phyloP scores from a whole-genome alignment of 371 early-diverging fungal species.

The Mucor sp. region DNA sequence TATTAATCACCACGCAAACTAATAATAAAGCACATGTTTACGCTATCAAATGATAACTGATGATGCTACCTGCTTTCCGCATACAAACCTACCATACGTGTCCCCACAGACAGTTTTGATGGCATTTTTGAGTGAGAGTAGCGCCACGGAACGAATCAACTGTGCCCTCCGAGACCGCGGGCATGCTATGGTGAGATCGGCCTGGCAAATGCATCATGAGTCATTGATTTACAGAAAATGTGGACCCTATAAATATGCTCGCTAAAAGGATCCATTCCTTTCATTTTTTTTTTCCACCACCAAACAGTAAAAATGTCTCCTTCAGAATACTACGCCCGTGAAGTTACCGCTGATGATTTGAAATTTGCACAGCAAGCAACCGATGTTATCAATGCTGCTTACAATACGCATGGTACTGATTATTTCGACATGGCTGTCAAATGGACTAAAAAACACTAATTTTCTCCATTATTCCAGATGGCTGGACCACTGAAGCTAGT shows the following conservation, averaged over 20 bases:
- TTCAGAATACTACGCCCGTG: slow-evolving; percentile 12
- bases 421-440: neutral
- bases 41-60: too few relatives aligned
- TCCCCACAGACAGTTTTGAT: too few relatives aligned
- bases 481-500: slow-evolving; percentile 49
- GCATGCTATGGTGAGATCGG: neutral
- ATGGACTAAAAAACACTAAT: neutral
- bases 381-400: slow-evolving; percentile 16
- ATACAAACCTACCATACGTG: too few relatives aligned
- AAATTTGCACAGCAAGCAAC: slow-evolving; percentile 12
- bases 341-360: slow-evolving; percentile 14
- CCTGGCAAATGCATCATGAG: neutral
- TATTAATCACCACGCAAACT: neutral
- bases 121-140: too few relatives aligned
- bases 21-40: neutral
- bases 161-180: neutral
- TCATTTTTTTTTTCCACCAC: neutral
- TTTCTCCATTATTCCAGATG: slow-evolving; percentile 21
- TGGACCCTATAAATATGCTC: neutral
- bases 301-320: neutral
- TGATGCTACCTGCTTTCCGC: too few relatives aligned
- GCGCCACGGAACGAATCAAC: neutral
- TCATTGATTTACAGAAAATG: neutral
- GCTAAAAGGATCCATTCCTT: neutral
- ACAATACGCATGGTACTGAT: neutral